A percentile compares a stretch with the other conserved stretches of the same genome.
phyloP scores from a whole-genome alignment of 257 asterid species.

The Salvia splendens region DNA sequence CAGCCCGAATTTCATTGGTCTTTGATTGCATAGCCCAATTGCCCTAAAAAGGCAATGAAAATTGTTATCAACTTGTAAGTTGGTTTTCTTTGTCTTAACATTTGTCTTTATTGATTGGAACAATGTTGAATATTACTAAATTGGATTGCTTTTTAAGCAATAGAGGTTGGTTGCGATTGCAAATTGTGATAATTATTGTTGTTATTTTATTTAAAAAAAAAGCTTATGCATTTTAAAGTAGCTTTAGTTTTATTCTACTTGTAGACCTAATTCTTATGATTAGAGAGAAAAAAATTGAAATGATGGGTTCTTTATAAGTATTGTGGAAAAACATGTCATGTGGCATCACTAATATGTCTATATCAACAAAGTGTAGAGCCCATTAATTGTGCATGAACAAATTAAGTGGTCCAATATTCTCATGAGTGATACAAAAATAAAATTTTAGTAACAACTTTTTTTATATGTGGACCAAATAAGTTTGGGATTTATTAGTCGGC shows the following conservation, averaged over 20 bases:
- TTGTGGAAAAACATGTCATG: conserved; percentile 32
- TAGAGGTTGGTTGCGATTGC: neutral
- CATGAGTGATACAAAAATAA: neutral
- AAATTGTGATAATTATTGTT: neutral
- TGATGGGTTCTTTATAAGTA: conserved; percentile 5
- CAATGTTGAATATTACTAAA: neutral
- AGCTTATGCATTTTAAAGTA: neutral
- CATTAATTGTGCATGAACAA: conserved; percentile 12
- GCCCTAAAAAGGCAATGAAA: no score
- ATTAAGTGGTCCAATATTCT: conserved; percentile 32
- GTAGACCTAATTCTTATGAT: conserved; percentile 4
- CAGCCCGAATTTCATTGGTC: no score
- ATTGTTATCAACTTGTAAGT: neutral
- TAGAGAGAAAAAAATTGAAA: neutral
- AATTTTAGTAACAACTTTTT: neutral
- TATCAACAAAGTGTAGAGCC: neutral
- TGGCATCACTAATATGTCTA: conserved; percentile 24
- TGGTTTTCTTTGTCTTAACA: neutral
- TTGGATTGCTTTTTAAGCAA: neutral
- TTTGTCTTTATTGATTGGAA: conserved; percentile 4
- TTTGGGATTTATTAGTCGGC: conserved; percentile 8
- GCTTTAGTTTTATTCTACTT: conserved; percentile 2
- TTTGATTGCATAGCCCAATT: no score
- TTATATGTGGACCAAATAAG: conserved; percentile 20
- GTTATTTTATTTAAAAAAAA: neutral